Evolutionary conservation across 2,329 filamentous ascomycete genomes (phyloP).

Genomic region (Kalmusia sp.): DNA sequence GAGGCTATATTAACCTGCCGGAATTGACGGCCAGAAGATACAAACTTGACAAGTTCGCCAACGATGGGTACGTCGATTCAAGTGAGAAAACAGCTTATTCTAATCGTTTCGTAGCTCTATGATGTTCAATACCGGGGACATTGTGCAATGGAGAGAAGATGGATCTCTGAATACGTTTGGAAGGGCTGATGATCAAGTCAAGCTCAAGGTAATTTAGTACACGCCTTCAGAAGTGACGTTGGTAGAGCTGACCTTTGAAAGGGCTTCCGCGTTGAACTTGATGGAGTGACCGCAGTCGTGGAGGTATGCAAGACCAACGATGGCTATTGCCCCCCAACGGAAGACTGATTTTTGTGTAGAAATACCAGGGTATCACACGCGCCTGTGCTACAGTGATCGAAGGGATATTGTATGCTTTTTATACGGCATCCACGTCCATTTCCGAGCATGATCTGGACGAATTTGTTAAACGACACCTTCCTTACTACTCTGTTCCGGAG

Average conservation of each 20-base stretch:
- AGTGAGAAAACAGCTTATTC: not conserved
- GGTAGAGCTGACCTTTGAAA: no score
- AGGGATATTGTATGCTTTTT: slow-evolving; percentile 59
- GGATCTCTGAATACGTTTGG: slow-evolving; percentile 64
- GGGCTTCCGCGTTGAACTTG: slow-evolving; percentile 68
- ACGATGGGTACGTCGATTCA: slow-evolving; percentile 60
- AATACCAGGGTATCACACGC: slow-evolving; percentile 53
- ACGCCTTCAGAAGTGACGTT: no score
- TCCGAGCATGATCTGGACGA: slow-evolving; percentile 45
- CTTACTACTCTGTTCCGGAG: slow-evolving; percentile 62
- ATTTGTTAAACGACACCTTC: slow-evolving; percentile 52
- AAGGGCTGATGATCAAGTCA: slow-evolving; percentile 67
- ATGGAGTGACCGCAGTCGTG: slow-evolving; percentile 57
- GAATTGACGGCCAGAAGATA: slow-evolving; percentile 60
- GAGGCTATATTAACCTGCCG: slow-evolving; percentile 63
- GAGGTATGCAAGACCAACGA: slow-evolving; percentile 23
- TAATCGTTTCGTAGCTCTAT: slow-evolving; percentile 35
- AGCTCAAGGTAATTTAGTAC: slow-evolving; percentile 63
- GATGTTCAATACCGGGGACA: slow-evolving; percentile 69
- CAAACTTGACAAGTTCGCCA: slow-evolving; percentile 58
- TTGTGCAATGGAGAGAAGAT: slow-evolving; percentile 62
- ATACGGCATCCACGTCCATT: slow-evolving; percentile 46
- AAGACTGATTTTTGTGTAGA: no score
- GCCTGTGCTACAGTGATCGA: slow-evolving; percentile 57
- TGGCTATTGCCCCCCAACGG: not conserved